phyloP scores from a whole-genome alignment of 2,329 filamentous ascomycete genomes.

The Rutstroemia sydowiana region DNA sequence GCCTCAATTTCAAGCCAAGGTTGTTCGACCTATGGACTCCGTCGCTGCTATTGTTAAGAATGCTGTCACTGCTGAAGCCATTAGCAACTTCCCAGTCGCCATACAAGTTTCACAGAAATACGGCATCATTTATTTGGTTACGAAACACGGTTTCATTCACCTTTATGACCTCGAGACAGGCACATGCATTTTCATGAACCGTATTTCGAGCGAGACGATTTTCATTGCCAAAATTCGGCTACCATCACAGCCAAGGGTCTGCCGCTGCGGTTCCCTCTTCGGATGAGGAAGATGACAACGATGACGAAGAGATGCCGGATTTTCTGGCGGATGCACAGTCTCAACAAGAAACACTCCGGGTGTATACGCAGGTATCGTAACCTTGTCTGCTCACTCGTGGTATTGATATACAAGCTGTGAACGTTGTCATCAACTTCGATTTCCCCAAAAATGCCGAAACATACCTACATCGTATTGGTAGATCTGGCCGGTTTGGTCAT shows the following conservation, averaged over 20 bases:
- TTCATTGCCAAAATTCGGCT: too few relatives aligned
- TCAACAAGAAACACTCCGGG: too few relatives aligned
- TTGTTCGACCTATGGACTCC: constrained; percentile 97
- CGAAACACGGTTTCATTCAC: constrained; percentile 98
- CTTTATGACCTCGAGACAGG: constrained; percentile 96
- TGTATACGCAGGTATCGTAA: too few relatives aligned
- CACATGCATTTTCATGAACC: constrained; percentile 97
- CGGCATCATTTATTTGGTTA: constrained; percentile 93
- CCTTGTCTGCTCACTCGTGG: constrained; percentile 97
- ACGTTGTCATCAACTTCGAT: constrained; percentile 99
- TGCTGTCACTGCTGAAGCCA: constrained; percentile 89
- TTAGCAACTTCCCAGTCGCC: constrained; percentile 94
- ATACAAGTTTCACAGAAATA: constrained; percentile 97
- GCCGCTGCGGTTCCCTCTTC: too few relatives aligned
- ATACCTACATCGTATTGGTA: constrained; percentile 95
- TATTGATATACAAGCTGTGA: constrained; percentile 99
- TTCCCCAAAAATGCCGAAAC: constrained; percentile 99
- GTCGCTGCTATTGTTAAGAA: constrained; percentile 98
- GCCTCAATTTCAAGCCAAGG: constrained; percentile 96
- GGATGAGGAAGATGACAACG: too few relatives aligned
- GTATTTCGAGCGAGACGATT: constrained; percentile 98
- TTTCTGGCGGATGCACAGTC: too few relatives aligned
- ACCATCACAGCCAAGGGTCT: too few relatives aligned
- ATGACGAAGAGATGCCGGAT: too few relatives aligned
- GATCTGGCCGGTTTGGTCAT: constrained; percentile 94